A percentile compares a stretch with the other conserved stretches of the same genome.
Conservation (phyloP, 257 asterid genomes). For the Verbascum thapsus region DNA sequence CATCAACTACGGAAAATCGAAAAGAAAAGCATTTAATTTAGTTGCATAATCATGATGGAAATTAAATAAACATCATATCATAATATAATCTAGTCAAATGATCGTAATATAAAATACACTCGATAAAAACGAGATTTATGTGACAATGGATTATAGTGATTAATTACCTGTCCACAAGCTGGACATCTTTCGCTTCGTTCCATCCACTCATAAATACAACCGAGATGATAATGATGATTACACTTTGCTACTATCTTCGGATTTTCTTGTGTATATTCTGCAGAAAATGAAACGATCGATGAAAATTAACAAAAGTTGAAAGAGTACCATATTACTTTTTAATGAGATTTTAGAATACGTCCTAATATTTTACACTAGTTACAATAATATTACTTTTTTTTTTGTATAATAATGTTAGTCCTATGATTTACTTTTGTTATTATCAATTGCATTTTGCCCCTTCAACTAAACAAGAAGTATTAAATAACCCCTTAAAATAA, state of each 20-base stretch:
- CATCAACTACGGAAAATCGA: constrained; percentile 41
- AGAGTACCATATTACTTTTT: too few species aligned
- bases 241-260: constrained; percentile 57
- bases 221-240: constrained; percentile 65
- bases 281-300: neutral
- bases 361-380: too few species aligned
- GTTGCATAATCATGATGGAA: neutral
- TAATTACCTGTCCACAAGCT: constrained; percentile 57
- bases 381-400: too few species aligned
- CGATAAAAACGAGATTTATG: too few species aligned
- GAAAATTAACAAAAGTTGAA: neutral
- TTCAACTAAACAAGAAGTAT: too few species aligned
- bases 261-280: constrained; percentile 62
- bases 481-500: too few species aligned
- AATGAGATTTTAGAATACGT: too few species aligned
- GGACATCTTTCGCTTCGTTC: constrained; percentile 65
- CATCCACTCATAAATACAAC: constrained; percentile 80
- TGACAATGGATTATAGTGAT: neutral
- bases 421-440: too few species aligned
- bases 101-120: neutral
- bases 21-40: neutral
- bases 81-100: neutral
- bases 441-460: too few species aligned
- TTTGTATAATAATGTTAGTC: too few species aligned
- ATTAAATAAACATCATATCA: constrained; percentile 2